Conservation (phyloP, 208 protist species). For the Leptomonas seymouri region DNA sequence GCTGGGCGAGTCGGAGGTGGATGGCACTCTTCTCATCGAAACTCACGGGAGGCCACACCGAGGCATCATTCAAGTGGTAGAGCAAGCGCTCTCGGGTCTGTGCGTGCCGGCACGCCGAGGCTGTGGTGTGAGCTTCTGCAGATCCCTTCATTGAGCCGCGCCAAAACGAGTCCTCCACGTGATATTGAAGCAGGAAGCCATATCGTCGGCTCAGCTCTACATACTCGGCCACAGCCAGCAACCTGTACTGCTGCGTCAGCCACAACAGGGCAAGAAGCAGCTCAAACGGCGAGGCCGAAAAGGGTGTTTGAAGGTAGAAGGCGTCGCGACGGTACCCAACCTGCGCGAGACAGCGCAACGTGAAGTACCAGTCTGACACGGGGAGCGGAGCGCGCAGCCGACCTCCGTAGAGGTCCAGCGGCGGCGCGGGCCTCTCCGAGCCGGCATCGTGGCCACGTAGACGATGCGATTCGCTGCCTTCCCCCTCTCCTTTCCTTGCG, state of each 20-base stretch:
- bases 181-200: constrained; percentile 56
- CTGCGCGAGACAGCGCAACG: constrained; percentile 54
- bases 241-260: constrained; percentile 70
- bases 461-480: too few relatives aligned
- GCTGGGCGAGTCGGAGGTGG: constrained; percentile 43
- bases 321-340: constrained; percentile 66
- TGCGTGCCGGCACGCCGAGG: not conserved
- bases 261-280: constrained; percentile 80
- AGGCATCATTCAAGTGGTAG: constrained; percentile 37
- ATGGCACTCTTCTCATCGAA: constrained; percentile 60
- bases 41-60: constrained; percentile 69
- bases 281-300: constrained; percentile 49
- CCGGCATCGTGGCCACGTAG: not conserved
- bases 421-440: not conserved
- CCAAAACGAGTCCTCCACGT: constrained; percentile 13
- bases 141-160: not conserved
- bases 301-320: constrained; percentile 71
- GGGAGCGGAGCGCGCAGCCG: constrained; percentile 32
- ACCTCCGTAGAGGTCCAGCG: constrained; percentile 13
- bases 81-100: constrained; percentile 37
- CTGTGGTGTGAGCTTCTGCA: too few relatives aligned
- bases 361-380: constrained; percentile 51
- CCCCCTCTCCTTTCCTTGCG: not conserved
- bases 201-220: constrained; percentile 59
- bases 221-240: constrained; percentile 67